These are phyloP conservation scores for Arctostaphylos glauca DNA, from an alignment of 148 eudicot species.

Conservation along the genomic window DNA sequence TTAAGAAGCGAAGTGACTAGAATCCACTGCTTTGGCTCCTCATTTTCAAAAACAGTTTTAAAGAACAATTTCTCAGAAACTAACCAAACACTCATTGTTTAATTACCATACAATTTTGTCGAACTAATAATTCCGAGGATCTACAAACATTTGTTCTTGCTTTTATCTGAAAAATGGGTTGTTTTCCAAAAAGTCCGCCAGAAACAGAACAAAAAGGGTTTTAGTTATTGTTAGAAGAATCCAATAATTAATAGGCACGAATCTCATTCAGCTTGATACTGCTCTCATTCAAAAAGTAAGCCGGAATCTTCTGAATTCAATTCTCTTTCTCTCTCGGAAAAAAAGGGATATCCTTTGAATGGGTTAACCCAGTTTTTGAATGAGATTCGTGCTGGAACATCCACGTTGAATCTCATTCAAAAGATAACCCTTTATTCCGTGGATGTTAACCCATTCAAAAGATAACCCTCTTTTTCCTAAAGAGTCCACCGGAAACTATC, in stretches of 20 bases:
- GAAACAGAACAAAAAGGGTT: neutral
- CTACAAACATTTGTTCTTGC: neutral
- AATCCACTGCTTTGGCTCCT: neutral
- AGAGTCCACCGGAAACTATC: no score
- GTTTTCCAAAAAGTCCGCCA: neutral
- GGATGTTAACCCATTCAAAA: no score
- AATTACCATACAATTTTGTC: neutral
- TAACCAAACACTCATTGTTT: neutral
- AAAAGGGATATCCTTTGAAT: no score
- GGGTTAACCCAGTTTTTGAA: no score
- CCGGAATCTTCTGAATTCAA: no score
- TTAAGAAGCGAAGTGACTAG: neutral
- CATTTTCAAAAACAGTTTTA: neutral
- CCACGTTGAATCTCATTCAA: no score
- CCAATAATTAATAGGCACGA: neutral
- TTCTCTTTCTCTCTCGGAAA: no score
- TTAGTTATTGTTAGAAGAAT: neutral
- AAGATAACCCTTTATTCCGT: no score
- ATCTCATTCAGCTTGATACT: no score
- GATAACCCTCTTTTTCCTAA: no score
- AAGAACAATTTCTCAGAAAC: neutral
- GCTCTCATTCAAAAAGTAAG: no score
- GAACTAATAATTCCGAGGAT: neutral
- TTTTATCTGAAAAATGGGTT: neutral
- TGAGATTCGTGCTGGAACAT: no score